Evolutionary conservation across 768 basidiomycete species (phyloP), one percentile per base, ranked within the genome.

Genomic region (Podaxis sp.): DNA sequence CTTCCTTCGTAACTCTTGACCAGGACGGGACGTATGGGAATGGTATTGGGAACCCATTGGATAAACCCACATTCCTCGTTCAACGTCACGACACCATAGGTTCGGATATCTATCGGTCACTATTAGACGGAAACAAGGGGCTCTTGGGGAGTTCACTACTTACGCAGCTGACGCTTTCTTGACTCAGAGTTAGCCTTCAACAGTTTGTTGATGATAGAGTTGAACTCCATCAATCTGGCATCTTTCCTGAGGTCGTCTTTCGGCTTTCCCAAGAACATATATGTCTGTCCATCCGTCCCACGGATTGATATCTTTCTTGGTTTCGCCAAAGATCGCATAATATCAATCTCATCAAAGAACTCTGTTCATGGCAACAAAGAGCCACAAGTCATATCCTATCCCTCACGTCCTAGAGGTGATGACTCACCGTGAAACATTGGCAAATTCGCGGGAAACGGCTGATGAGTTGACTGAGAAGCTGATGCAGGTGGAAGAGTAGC

Each of bases 181-280:
- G 96, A 94, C 63, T 98, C 96, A 0, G 95, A 94, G 68, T 96
- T 94, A 4, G 92, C 87, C 71, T 96, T 96, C 57, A 99, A 80
- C 6, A 98, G 76, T 72, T 96, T 98, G 76, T 98, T 98, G 76
- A 99, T 95, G 74, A 99, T 95, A 2, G 91, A 85, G 69, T 98
- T 96, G 76, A 98, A 93, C 70, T 98, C 97, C 96, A 98, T 98
- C 58, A 99, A 74, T 4, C 97, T 85, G 0, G 95, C 96, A 69
- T 99, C 97, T 78, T 99, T 99, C 41, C 97, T 84, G 36, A 99
- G 80, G 75, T 99, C 97, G 71, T 99, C 97, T 73, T 94, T 94
- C 7, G 96, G 96, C 73, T 99, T 99, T 57, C 93, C 93, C 6
- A 99, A 80, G 79, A 98, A 98, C 75, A 87, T 88, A 77, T 98